Evolutionary conservation across 805 yeast species (phyloP).

Genomic region (Starmerella khaoyaiensis): DNA sequence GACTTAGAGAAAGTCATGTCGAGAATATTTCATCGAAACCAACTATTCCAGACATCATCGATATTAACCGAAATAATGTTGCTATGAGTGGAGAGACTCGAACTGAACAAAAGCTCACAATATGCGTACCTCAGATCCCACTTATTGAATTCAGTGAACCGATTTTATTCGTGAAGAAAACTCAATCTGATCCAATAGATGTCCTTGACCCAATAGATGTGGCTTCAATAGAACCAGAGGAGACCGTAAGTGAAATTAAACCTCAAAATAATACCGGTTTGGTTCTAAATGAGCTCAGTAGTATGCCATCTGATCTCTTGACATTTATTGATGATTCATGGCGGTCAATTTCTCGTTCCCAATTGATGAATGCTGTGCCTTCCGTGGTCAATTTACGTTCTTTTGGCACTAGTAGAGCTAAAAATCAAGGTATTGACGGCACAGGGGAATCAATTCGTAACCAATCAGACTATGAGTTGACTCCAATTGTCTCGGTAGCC

Average conservation of each 20-base stretch:
- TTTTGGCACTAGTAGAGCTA: no score
- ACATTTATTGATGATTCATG: constrained; percentile 24
- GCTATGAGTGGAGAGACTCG: no score
- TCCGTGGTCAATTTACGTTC: not conserved
- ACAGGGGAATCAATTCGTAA: no score
- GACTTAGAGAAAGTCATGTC: constrained; percentile 30
- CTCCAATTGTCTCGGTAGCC: not conserved
- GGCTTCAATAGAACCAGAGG: no score
- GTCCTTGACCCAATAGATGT: no score
- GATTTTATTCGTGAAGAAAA: constrained; percentile 2
- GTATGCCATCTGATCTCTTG: constrained; percentile 5
- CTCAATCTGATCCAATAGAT: constrained; percentile 4
- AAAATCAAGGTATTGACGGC: no score
- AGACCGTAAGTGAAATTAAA: not conserved
- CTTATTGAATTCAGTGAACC: constrained; percentile 3
- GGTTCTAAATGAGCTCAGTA: not conserved
- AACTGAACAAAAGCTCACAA: no score
- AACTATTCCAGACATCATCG: no score
- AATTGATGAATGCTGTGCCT: not conserved
- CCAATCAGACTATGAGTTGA: no score
- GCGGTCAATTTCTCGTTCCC: constrained; percentile 25
- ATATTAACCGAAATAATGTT: no score
- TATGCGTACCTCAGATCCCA: not conserved
- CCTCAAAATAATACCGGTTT: not conserved
- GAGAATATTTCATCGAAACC: not conserved